These are phyloP conservation scores for Solanum peruvianum DNA, from an alignment of 257 asterid species.

Conservation along the genomic window DNA sequence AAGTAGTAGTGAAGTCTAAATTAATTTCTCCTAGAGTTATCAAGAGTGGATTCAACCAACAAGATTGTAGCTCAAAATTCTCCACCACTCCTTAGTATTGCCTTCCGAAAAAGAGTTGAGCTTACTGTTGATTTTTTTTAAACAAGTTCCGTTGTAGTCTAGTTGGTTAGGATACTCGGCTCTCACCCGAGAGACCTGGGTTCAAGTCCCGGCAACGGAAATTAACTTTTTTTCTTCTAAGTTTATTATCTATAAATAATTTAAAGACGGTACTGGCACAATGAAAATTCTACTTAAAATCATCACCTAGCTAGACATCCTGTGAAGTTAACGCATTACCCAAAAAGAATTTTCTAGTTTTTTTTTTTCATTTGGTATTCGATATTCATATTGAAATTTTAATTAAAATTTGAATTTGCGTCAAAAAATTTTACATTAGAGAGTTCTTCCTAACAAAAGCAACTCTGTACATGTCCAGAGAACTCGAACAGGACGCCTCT, in stretches of 20 bases:
- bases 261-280: too few relatives aligned
- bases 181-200: constrained; percentile 99
- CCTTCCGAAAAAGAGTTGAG: too few relatives aligned
- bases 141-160: constrained; percentile 73
- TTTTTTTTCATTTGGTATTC: too few relatives aligned
- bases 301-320: not conserved
- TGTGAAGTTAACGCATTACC: not conserved
- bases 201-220: constrained; percentile 79
- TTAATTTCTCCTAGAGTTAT: not conserved
- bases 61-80: not conserved
- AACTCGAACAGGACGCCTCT: not conserved
- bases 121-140: rapidly evolving
- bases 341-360: not conserved
- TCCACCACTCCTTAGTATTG: not conserved
- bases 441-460: not conserved
- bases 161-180: constrained; percentile 98
- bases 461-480: rapidly evolving
- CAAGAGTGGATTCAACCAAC: not conserved
- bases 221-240: not conserved
- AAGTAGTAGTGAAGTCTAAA: not conserved
- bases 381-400: too few relatives aligned
- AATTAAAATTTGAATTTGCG: too few relatives aligned
- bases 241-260: too few relatives aligned
- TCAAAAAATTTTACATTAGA: not conserved
- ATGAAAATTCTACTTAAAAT: not conserved